phyloP scores from a whole-genome alignment of 108 stramenopile species.

The Nannochloropsis oceanica region DNA sequence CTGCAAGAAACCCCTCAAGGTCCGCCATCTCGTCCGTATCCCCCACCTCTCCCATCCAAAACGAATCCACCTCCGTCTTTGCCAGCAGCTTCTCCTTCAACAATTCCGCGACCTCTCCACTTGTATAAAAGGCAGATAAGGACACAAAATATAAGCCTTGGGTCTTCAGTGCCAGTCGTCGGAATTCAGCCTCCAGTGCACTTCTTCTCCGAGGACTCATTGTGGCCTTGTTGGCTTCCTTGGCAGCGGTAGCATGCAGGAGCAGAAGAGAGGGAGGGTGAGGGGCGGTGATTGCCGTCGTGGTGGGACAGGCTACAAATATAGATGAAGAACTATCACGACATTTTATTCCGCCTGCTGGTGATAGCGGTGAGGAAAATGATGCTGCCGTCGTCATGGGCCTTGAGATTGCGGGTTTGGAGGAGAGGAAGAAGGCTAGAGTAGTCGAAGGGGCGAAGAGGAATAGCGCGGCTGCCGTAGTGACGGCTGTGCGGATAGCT shows the following conservation, averaged over 20 bases:
- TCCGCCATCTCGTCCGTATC: not conserved
- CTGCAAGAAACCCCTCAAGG: not conserved
- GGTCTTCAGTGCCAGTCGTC: not conserved
- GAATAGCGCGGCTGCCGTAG: too few species aligned
- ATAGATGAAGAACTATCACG: too few species aligned
- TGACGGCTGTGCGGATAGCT: too few species aligned
- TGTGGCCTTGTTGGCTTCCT: not conserved
- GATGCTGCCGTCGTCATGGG: too few species aligned
- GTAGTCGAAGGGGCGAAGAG: too few species aligned
- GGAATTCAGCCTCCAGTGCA: not conserved
- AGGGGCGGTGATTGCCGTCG: not conserved
- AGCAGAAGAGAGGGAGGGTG: not conserved
- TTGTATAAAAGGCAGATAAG: not conserved
- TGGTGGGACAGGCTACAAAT: too few species aligned
- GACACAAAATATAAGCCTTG: not conserved
- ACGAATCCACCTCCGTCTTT: not conserved
- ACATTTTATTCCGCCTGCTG: too few species aligned
- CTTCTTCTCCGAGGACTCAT: not conserved
- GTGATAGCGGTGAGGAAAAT: too few species aligned
- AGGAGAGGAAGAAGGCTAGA: too few species aligned
- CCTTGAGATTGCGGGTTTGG: too few species aligned
- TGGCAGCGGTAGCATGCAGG: not conserved
- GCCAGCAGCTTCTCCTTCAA: not conserved
- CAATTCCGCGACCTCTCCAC: not conserved
- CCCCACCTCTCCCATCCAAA: not conserved